phyloP scores from a whole-genome alignment of 2,329 filamentous ascomycete species.

The Arthroderma uncinatum region DNA sequence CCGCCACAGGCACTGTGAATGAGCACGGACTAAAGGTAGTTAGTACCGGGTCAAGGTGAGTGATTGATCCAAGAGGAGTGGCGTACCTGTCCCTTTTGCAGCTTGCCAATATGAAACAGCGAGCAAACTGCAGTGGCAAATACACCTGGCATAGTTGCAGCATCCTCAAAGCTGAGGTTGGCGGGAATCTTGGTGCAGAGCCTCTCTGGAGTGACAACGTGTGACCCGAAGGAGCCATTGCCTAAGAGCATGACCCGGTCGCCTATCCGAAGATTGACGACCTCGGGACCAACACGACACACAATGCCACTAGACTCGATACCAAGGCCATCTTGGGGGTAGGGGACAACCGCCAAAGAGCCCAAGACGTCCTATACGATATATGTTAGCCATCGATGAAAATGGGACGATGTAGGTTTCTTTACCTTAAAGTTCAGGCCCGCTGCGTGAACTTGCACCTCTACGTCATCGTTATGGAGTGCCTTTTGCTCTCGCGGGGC shows the following conservation, averaged over 20 bases:
- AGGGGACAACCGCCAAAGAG: not conserved
- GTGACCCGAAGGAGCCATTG: slow-evolving; percentile 5
- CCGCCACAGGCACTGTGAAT: slow-evolving; percentile 18
- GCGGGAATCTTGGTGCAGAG: slow-evolving; percentile 14
- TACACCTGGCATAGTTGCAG: slow-evolving; percentile 12
- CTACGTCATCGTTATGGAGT: slow-evolving; percentile 16
- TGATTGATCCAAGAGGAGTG: no score
- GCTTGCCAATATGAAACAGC: slow-evolving; percentile 12
- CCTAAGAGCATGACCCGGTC: slow-evolving; percentile 11
- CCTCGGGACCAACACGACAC: slow-evolving; percentile 5
- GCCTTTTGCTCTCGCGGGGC: no score
- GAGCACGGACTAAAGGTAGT: slow-evolving; percentile 16
- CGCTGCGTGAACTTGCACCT: slow-evolving; percentile 24
- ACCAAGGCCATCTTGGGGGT: not conserved
- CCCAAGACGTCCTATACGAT: not conserved
- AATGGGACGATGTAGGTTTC: slow-evolving; percentile 8
- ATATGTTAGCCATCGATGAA: no score
- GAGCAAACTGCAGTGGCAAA: slow-evolving; percentile 15
- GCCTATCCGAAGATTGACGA: slow-evolving; percentile 11
- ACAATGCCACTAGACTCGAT: slow-evolving; percentile 12
- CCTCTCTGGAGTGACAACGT: not conserved
- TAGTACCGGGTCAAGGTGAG: no score
- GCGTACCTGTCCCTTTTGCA: slow-evolving; percentile 10
- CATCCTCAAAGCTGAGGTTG: slow-evolving; percentile 14
- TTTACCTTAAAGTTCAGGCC: slow-evolving; percentile 22